phyloP scores from a whole-genome alignment of 106 monocot genomes.

The Dendrobium nobile region DNA sequence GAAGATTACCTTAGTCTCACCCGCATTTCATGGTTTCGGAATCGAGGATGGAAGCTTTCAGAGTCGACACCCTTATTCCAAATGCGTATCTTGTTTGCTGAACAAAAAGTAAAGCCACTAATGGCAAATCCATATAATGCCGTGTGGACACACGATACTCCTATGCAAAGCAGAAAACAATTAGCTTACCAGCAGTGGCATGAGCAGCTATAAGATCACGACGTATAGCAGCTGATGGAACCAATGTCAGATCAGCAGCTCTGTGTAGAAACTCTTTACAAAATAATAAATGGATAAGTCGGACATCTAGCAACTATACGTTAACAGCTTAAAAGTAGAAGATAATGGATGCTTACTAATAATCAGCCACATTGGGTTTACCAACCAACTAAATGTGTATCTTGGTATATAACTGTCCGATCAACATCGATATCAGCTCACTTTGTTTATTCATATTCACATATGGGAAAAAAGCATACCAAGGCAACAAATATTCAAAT shows the following conservation, averaged over 20 bases:
- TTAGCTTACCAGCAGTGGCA: conserved; percentile 51
- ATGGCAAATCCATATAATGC: background rate
- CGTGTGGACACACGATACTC: background rate
- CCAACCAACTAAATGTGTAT: background rate
- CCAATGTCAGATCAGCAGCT: conserved; percentile 89
- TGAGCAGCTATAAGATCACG: conserved; percentile 66
- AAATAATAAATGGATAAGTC: conserved; percentile 3
- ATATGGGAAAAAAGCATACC: background rate
- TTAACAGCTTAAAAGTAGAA: conserved; percentile 1
- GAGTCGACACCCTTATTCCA: conserved; percentile 98
- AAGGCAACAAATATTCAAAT: background rate
- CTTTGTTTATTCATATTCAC: background rate
- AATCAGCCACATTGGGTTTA: background rate
- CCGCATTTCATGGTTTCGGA: too few relatives aligned
- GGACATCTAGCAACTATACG: background rate
- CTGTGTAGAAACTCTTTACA: conserved; percentile 77
- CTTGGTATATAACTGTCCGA: conserved; percentile 70
- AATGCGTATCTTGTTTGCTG: conserved; percentile 81
- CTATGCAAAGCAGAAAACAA: background rate
- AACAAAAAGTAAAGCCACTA: conserved; percentile 12
- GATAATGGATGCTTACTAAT: conserved; percentile 2
- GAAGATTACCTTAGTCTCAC: conserved; percentile 39
- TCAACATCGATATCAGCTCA: background rate
- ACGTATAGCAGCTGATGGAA: conserved; percentile 78
- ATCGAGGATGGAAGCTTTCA: conserved; percentile 62